These are phyloP conservation scores for Starmerella tilneyi DNA, from an alignment of 805 yeast genomes.

Conservation along the genomic window DNA sequence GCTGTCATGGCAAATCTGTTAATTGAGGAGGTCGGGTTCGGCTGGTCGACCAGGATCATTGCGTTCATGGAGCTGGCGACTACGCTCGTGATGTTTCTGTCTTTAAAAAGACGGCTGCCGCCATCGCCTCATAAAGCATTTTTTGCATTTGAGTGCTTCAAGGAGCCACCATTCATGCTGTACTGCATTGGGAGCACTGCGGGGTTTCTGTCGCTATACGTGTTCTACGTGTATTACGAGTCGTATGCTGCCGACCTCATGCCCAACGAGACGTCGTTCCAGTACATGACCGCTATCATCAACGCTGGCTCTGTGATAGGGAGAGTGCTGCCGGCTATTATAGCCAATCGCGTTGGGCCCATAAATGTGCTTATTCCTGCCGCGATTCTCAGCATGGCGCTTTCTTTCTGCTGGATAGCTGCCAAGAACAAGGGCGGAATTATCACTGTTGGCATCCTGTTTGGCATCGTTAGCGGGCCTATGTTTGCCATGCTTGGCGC, in stretches of 20 bases:
- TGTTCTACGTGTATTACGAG: conserved; percentile 31
- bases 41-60: conserved; percentile 44
- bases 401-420: conserved; percentile 33
- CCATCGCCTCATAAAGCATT: conserved; percentile 26
- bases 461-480: conserved; percentile 31
- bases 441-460: conserved; percentile 27
- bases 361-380: conserved; percentile 34
- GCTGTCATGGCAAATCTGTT: conserved; percentile 39
- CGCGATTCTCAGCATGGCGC: conserved; percentile 27
- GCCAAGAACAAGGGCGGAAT: conserved; percentile 29
- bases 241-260: conserved; percentile 28
- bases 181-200: conserved; percentile 25
- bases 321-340: conserved; percentile 39
- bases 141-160: conserved; percentile 26
- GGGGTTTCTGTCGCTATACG: conserved; percentile 30
- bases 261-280: conserved; percentile 19
- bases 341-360: conserved; percentile 42
- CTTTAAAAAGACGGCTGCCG: conserved; percentile 28
- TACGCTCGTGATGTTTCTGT: conserved; percentile 22
- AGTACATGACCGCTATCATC: conserved; percentile 30
- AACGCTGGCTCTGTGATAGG: conserved; percentile 40
- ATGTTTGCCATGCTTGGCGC: conserved; percentile 31
- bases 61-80: conserved; percentile 37
- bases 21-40: conserved; percentile 39
- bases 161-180: conserved; percentile 25